These are phyloP conservation scores for Aspergillus texensis DNA, from an alignment of 2,329 filamentous ascomycete species.

Conservation along the genomic window DNA sequence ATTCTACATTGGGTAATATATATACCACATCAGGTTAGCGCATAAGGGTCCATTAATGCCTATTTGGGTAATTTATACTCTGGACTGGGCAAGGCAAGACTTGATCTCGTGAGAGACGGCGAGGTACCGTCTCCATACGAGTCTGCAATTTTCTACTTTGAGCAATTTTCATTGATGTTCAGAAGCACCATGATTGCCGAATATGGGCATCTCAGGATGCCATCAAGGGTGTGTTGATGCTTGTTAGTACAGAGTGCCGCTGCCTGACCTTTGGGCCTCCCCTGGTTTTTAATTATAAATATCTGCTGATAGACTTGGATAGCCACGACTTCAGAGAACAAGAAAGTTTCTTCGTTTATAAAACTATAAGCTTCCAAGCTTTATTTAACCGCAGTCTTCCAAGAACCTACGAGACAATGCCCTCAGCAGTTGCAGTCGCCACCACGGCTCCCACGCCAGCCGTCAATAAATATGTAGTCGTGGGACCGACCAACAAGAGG, in stretches of 20 bases:
- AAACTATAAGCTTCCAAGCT: not conserved
- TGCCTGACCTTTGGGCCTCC: not conserved
- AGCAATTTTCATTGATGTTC: not conserved
- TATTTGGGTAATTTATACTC: not conserved
- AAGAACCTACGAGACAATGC: not conserved
- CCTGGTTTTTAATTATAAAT: not conserved
- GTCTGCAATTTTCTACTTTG: not conserved
- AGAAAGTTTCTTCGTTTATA: not conserved
- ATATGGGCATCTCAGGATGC: not conserved
- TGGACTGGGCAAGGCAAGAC: not conserved
- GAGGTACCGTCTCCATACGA: not conserved
- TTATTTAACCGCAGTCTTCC: not conserved
- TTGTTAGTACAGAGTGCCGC: not conserved
- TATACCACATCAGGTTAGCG: not conserved
- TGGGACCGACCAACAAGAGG: slow-evolving; percentile 18
- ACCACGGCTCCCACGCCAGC: too few relatives aligned
- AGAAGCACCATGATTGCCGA: not conserved
- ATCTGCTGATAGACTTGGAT: not conserved
- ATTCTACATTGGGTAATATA: not conserved
- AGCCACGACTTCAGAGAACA: not conserved
- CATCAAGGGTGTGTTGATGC: not conserved
- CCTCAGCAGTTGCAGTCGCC: not conserved
- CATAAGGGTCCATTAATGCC: not conserved
- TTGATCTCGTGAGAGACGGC: not conserved
- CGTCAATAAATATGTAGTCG: not conserved